Evolutionary conservation across 192 early-diverging fungal species (phyloP), one percentile per base, ranked within the genome.

Genomic region (Podochytrium sp.): DNA sequence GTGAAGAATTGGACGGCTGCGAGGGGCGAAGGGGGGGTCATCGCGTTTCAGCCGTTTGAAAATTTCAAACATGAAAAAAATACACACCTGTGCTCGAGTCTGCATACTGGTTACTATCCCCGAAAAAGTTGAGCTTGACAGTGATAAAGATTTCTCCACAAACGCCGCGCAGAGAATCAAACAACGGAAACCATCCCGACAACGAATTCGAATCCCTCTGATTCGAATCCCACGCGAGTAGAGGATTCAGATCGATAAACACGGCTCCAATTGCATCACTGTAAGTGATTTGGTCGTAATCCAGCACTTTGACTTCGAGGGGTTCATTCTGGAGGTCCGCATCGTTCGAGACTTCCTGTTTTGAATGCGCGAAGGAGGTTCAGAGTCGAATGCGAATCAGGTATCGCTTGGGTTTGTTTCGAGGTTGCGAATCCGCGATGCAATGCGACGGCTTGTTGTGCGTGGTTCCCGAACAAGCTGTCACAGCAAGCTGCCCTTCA

Each of bases 261-360:
- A 94, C 92, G 23, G 87, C 86, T 6, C 93, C 93, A 40, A 94
- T 91, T 32, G 88, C 88, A 73, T 94, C 91, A 53, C 90, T 88
- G 60, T 86, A 88, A 0, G 87, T 86, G 56, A 92, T 92, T 43
- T 86, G 87, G 77, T 93, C 90, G 68, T 82, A 81, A 78, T 93
- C 93, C 74, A 94, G 77, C 3, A 94, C 83, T 41, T 90, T 88
- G 14, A 94, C 76, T 78, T 92, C 92, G 29, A 94, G 77, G 1
- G 93, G 93, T 40, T 92, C 93, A 73, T 93, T 92, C 74, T 94
- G 92, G n/a, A 94, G 71, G 65, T 87, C 87, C 0, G 89, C 84
- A 76, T 94, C 92, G 78, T 92, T 83, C 49, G 79, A 87, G 14
- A 93, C 89, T 76, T 93, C 84, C 79, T 84, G 64, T 47, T 2